Evolutionary conservation across 352 stramenopile genomes (phyloP), one percentile per base, ranked within the genome.

Genomic region (Phytophthora pisi): DNA sequence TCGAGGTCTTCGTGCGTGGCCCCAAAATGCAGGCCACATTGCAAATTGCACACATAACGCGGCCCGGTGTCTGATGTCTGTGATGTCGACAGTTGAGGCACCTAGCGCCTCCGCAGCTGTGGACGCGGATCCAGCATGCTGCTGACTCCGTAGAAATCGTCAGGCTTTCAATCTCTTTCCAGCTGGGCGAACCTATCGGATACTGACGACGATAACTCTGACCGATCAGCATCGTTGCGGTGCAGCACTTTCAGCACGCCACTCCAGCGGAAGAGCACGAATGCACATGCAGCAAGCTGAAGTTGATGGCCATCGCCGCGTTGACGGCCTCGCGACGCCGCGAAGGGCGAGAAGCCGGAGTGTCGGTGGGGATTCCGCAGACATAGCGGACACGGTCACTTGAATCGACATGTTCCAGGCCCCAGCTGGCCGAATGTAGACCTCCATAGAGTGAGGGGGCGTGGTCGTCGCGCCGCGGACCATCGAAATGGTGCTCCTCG

Each of bases 371-470:
- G 18, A 10, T 23, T 4, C 23, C 43, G n/a, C n/a, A 50, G 43
- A 28, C 43, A 23, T 13, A 46, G 4, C n/a, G 34, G 24, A 57
- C 26, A 46, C 43, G 30, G 42, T 26, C 42, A n/a, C 42, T 34
- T 3, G 24, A n/a, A 46, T 23, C 3, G 16, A 40, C 34, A 40
- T 16, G 34, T 16, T 16, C 34, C 34, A 40, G 34, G 9, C 34
- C 34, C 34, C 34, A 64, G 24, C 23, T 68, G 61, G 43, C 23
- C 20, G 46, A 26, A 49, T 53, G 16, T 43, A 54, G 62, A 64
- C 36, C 54, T 69, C 46, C 55, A 69, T 64, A 69, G 62, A 69
- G 62, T 49, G 46, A 49, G 20, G 51, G 54, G 53, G 15, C 38
- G 16, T 15, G 38, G 52, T 64, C 45, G 34, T 64, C 36, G 45